Evolutionary conservation across 1,139 yeast species (phyloP), one percentile per base, ranked within the genome.

Genomic region (Yamadazyma trypodendri): DNA sequence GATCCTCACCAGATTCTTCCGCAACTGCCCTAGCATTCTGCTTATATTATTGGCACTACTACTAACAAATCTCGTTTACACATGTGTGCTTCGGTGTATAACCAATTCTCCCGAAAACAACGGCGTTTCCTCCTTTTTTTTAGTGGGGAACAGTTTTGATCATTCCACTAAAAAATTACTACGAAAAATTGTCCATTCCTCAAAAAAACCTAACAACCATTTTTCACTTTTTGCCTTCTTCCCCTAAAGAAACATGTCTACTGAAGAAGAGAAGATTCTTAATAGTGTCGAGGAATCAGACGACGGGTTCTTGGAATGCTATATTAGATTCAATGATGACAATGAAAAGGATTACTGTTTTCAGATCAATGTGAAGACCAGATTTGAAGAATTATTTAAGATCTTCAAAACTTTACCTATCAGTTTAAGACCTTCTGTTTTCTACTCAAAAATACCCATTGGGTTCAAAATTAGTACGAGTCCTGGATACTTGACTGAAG

Each of bases 261-360:
- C 23, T 17, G 34, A 24, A 20, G 46, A 41, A 35, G 44, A 45
- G 25, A 41, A 42, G 20, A 44, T 44, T 24, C 30, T 45, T 11
- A 38, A 45, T 18, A 44, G 41, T 14, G 42, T 44, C 23, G 35
- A 40, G 29, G 47, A 43, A 23, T 33, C 37, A 18, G 55, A 45
- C 43, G 61, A 60, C 18, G 66, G 63, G 21, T 64, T 57, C 51
- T 48, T 70, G 38, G 97, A 90, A 55, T 63, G 89, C 31, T 90
- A 83, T 64, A 61, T 92, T 46, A 82, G 98, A 41, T 81, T 92
- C 75, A 88, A 86, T 57, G 84, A 78, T 44, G 96, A 89, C 55
- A 59, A 65, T 38, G 96, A 88, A 53, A 84, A 84, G 60, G 98
- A 92, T 60, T 90, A 88, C 61, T 87, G 96, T 52, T 88, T 92